Percentiles rank a stretch among this genome's conserved stretches.
Evolutionary conservation across 208 protist species (phyloP).

Genomic region (Crithidia expoeki): DNA sequence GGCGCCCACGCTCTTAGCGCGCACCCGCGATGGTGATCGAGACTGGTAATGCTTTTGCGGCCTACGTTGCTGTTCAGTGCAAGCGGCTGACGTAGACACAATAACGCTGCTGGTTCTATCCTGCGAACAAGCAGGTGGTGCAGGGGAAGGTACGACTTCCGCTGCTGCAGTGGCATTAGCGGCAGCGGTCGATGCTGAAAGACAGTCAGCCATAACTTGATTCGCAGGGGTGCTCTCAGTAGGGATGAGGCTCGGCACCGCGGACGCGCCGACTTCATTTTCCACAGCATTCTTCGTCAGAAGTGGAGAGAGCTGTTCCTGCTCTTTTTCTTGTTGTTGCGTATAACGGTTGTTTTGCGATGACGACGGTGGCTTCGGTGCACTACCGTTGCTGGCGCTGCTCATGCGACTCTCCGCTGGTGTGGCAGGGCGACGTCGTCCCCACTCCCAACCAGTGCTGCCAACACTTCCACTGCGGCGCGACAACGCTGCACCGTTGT

Average conservation of each 20-base stretch:
- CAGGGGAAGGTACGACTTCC: too few species aligned
- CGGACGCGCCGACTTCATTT: not conserved
- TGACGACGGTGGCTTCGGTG: not conserved
- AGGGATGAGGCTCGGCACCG: slow-evolving; percentile 6
- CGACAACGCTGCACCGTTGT: not conserved
- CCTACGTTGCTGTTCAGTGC: not conserved
- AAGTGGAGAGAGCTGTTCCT: not conserved
- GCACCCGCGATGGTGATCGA: not conserved
- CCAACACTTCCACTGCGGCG: not conserved
- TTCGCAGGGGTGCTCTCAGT: not conserved
- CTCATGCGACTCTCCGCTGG: slow-evolving; percentile 8
- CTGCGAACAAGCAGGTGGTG: too few species aligned
- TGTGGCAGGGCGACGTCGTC: not conserved
- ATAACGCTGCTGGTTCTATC: not conserved
- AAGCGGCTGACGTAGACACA: not conserved
- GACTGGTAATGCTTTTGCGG: slow-evolving; percentile 3
- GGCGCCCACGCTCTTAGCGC: slow-evolving; percentile 1
- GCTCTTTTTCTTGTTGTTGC: not conserved
- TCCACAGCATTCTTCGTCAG: not conserved
- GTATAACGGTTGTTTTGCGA: slow-evolving; percentile 1
- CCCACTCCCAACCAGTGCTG: slow-evolving; percentile 15
- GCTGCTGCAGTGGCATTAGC: too few species aligned
- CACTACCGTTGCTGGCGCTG: not conserved
- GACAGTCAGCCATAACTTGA: not conserved
- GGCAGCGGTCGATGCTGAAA: too few species aligned